A percentile compares a stretch with the other conserved stretches of the same genome.
phyloP scores from a whole-genome alignment of 2,329 filamentous ascomycete genomes.

The Hirsutella rhossiliensis region DNA sequence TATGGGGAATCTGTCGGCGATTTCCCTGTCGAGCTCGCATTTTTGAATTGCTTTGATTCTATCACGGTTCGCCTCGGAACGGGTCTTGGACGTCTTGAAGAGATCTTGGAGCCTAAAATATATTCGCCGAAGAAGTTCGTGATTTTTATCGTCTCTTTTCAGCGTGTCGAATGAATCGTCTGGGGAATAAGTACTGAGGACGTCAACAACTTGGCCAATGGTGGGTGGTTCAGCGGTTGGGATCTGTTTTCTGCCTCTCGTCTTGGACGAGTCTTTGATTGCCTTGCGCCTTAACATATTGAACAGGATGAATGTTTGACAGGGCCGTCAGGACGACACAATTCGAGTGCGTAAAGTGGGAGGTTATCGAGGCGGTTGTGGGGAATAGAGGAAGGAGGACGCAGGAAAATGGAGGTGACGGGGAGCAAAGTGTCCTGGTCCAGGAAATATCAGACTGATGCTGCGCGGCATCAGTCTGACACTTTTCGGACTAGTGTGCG shows the following conservation, averaged over 20 bases:
- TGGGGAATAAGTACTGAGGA: neutral
- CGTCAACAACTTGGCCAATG: neutral
- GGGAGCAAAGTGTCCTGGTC: too few species aligned
- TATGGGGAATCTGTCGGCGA: neutral
- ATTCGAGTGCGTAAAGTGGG: too few species aligned
- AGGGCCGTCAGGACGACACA: too few species aligned
- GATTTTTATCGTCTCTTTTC: neutral
- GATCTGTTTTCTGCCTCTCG: neutral
- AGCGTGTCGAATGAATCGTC: neutral
- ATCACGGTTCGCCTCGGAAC: neutral
- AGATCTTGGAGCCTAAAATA: neutral
- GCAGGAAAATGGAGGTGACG: too few species aligned
- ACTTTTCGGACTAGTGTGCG: too few species aligned
- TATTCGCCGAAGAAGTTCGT: neutral
- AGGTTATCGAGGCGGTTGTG: too few species aligned
- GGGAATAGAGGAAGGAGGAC: too few species aligned
- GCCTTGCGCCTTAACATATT: too few species aligned
- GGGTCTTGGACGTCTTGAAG: neutral
- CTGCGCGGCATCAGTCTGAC: too few species aligned
- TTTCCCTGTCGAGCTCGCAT: neutral
- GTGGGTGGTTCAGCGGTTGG: neutral
- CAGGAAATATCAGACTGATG: too few species aligned
- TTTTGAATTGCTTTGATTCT: neutral
- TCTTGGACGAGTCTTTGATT: neutral
- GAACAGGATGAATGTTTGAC: too few species aligned